Conservation (phyloP, 2,329 filamentous ascomycete species). For the Neofusicoccum cordaticola region DNA sequence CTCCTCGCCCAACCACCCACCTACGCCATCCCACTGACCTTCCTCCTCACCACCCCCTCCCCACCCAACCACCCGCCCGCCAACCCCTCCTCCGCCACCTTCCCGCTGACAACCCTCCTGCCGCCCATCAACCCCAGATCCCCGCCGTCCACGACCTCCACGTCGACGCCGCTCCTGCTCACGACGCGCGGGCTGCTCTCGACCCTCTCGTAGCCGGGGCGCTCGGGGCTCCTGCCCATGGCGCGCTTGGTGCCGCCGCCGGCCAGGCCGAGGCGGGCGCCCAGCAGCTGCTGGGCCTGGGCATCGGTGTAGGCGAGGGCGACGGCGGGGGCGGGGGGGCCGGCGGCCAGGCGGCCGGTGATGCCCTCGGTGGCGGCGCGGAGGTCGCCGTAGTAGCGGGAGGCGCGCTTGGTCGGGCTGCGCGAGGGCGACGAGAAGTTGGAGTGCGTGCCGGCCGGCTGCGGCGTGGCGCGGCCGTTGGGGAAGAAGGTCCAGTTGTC, state of each 20-base stretch:
- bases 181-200: slow-evolving; percentile 43
- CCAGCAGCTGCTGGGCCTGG: slow-evolving; percentile 24
- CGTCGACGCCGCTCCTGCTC: slow-evolving; percentile 47
- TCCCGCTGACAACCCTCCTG: slow-evolving; percentile 65
- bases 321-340: slow-evolving; percentile 25
- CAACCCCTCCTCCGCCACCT: slow-evolving; percentile 68
- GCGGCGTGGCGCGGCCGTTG: neutral
- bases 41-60: slow-evolving; percentile 35
- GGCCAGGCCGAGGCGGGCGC: slow-evolving; percentile 17
- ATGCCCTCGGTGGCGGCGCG: slow-evolving; percentile 41
- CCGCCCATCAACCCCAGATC: slow-evolving; percentile 31
- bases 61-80: slow-evolving; percentile 33
- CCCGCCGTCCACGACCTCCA: slow-evolving; percentile 42
- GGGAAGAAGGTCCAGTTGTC: slow-evolving; percentile 26
- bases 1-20: too few relatives aligned
- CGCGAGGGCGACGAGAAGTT: slow-evolving; percentile 15
- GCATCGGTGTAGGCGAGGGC: slow-evolving; percentile 24
- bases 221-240: slow-evolving; percentile 30
- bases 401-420: slow-evolving; percentile 28
- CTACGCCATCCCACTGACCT: slow-evolving; percentile 37
- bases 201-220: slow-evolving; percentile 29
- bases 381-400: slow-evolving; percentile 49
- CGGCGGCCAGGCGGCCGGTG: slow-evolving; percentile 18
- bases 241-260: slow-evolving; percentile 22
- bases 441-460: slow-evolving; percentile 12